Base-by-base conservation (phyloP, 2,329 filamentous ascomycete genomes). In the Fusarium lateritium region DNA sequence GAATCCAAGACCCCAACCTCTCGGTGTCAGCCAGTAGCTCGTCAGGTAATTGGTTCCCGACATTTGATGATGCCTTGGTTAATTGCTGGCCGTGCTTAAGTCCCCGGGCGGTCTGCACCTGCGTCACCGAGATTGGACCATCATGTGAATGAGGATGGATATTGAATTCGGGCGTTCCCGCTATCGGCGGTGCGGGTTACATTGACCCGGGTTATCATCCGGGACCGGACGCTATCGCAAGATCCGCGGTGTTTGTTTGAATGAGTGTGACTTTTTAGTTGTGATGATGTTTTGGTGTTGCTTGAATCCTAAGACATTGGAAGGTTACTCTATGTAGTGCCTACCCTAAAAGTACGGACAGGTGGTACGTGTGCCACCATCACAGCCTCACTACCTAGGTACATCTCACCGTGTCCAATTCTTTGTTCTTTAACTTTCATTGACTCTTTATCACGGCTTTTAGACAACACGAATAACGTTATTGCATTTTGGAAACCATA, bases 361-460 rank as follows among this genome's bases (percentile, higher is more conserved):
- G 39, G 58, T 62, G 58, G 58, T 62, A 68, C 66, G 66, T 70
- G 66, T 69, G 54, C 56, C 46, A 42, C 56, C 39, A 67, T 69
- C 62, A 56, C 66, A 63, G 66, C 67, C 66, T 69, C 67, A 69
- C 34, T 65, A 45, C 52, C 19, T 19, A 19, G 19, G 2, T 19
- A 36, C 26, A 62, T 62, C 52, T 62, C 54, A 69, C 66, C 65
- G 53, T 53, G 36, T 21, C 14, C 39, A 44, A 44, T 51, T 34
- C 66, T 67, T 69, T 69, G 62, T 66, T 36, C 52, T 36, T 40
- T 63, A 26, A 24, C 15, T 33, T 55, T 19, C 7, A n/a, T 36
- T 52, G 26, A 45, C 15, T 28, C 26, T 65, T 57, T 52, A 28
- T 55, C 21, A 47, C 58, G 13, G 8, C 43, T 22, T 38, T 33